Conservation (phyloP, 441 rosid species). For the Brassica hybrid region DNA sequence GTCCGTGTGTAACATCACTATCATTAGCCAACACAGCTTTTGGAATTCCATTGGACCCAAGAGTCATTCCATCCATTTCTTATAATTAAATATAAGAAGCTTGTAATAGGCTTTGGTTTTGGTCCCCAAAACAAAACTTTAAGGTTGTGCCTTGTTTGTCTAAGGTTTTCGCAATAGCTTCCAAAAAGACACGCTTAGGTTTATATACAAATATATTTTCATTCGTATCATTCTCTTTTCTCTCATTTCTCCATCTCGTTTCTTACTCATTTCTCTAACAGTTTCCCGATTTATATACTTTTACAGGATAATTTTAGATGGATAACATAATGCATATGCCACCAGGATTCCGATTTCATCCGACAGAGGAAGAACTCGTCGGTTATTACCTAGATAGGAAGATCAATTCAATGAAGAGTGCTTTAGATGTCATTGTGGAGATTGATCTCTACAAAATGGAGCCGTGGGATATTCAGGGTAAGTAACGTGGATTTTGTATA, state of each 20-base stretch:
- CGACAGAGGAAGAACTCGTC: constrained; percentile 97
- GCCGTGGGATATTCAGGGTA: constrained; percentile 99
- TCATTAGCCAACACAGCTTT: constrained; percentile 39
- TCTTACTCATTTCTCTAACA: constrained; percentile 28
- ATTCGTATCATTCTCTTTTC: constrained; percentile 25
- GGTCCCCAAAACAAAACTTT: constrained; percentile 51
- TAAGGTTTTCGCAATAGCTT: constrained; percentile 42
- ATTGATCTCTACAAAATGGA: constrained; percentile 96
- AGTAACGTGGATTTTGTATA: constrained; percentile 7
- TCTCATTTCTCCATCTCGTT: constrained; percentile 23
- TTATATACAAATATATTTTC: constrained; percentile 23
- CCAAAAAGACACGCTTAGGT: constrained; percentile 34
- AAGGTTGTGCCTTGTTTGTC: constrained; percentile 50
- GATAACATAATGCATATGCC: constrained; percentile 70
- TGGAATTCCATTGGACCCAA: constrained; percentile 47
- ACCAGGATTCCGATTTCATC: constrained; percentile 95
- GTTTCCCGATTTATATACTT: constrained; percentile 26
- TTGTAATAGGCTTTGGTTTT: constrained; percentile 48
- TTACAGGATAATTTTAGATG: constrained; percentile 27
- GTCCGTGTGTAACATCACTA: constrained; percentile 45
- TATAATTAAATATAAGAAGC: constrained; percentile 38
- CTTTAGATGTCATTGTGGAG: constrained; percentile 81
- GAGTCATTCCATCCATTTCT: constrained; percentile 45
- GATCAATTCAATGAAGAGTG: constrained; percentile 69
- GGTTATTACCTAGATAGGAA: constrained; percentile 87